A percentile compares a stretch with the other conserved stretches of the same genome.
These are phyloP conservation scores for Pythium scleroteichum DNA, from an alignment of 352 stramenopile species.

Conservation along the genomic window DNA sequence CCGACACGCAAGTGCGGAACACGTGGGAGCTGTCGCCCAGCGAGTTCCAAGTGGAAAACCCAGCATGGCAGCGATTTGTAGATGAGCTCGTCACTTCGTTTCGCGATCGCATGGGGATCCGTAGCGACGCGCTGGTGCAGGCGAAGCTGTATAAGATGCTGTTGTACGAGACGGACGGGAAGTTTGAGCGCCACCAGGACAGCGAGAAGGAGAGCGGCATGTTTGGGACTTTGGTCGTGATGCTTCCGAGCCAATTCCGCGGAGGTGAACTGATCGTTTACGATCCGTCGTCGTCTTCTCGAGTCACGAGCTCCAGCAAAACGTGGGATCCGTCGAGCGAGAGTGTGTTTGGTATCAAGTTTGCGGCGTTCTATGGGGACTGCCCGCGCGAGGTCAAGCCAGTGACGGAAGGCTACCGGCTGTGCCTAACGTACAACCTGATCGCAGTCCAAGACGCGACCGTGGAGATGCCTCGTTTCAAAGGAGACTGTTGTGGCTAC, in stretches of 20 bases:
- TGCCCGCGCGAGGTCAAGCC: conserved; percentile 23
- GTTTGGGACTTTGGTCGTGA: conserved; percentile 53
- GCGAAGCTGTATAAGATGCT: conserved; percentile 50
- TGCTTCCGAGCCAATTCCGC: conserved; percentile 31
- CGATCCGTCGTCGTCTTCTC: not conserved
- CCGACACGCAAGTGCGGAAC: conserved; percentile 21
- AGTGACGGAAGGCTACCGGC: conserved; percentile 15
- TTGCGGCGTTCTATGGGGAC: conserved; percentile 24
- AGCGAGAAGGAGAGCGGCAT: conserved; percentile 54
- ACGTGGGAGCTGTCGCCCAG: conserved; percentile 22
- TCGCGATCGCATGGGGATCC: conserved; percentile 19
- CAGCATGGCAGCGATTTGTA: conserved; percentile 19
- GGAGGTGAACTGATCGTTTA: conserved; percentile 20
- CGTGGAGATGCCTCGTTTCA: conserved; percentile 1
- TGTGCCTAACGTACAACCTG: conserved; percentile 29
- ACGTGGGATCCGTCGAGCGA: conserved; percentile 8
- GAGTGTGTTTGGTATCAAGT: conserved; percentile 21
- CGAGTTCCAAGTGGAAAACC: conserved; percentile 20
- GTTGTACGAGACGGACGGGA: conserved; percentile 42
- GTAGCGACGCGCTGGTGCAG: not conserved
- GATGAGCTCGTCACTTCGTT: conserved; percentile 10
- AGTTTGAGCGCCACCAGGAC: conserved; percentile 45
- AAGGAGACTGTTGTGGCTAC: conserved; percentile 5
- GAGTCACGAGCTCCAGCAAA: not conserved
- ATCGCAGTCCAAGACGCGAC: conserved; percentile 2